phyloP scores from a whole-genome alignment of 2,329 filamentous ascomycete species.

The Thielaviopsis populi region DNA sequence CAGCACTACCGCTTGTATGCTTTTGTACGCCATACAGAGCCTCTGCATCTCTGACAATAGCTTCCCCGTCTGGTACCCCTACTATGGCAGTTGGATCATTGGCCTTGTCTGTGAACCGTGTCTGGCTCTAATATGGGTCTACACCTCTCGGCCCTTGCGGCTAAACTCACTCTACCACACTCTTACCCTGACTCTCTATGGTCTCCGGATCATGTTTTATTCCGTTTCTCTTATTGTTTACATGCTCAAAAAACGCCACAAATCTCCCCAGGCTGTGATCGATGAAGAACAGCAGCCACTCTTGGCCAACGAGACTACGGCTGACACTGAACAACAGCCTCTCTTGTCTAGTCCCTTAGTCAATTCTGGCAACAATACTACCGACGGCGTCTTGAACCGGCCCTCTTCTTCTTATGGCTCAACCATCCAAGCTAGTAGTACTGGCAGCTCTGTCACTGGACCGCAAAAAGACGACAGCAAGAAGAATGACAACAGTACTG shows the following conservation, averaged over 20 bases:
- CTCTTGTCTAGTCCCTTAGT: not conserved
- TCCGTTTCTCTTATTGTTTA: not conserved
- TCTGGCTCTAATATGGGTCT: conserved; percentile 25
- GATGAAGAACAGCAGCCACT: conserved; percentile 47
- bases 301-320: conserved; percentile 25
- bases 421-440: conserved; percentile 10
- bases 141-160: not conserved
- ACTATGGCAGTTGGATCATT: conserved; percentile 46
- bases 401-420: conserved; percentile 10
- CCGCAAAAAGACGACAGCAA: conserved; percentile 5
- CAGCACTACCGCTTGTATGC: conserved; percentile 43
- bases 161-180: conserved; percentile 2
- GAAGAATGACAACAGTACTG: not conserved
- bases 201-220: conserved; percentile 7
- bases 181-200: not conserved
- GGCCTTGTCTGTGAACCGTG: conserved; percentile 40
- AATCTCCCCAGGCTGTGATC: conserved; percentile 15
- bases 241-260: not conserved
- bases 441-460: conserved; percentile 5
- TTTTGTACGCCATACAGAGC: conserved; percentile 49
- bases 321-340: not conserved
- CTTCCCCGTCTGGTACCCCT: conserved; percentile 45
- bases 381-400: not conserved
- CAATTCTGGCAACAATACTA: not conserved
- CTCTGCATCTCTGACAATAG: conserved; percentile 36